Percentiles rank a stretch among this genome's conserved stretches.
Evolutionary conservation across 2,329 filamentous ascomycete species (phyloP).

Genomic region (Phaeosphaeriaceae sp.): DNA sequence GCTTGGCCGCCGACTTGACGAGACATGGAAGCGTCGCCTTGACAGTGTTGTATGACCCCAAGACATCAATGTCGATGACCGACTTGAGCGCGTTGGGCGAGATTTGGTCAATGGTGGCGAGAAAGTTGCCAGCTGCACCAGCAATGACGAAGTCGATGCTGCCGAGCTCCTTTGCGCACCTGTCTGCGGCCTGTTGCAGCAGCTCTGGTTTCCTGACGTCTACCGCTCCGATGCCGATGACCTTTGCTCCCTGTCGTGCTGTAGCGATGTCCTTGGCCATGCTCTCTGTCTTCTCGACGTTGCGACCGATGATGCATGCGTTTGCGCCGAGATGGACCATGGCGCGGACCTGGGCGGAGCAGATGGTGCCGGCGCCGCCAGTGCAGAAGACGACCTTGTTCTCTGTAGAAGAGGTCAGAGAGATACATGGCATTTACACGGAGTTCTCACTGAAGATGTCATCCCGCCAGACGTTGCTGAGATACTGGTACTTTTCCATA

Average conservation of each 20-base stretch:
- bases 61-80: constrained; percentile 94
- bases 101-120: constrained; percentile 82
- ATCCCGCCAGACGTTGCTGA: constrained; percentile 86
- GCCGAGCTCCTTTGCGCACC: constrained; percentile 82
- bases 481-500: constrained; percentile 73
- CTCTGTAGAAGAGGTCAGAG: constrained; percentile 56
- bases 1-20: constrained; percentile 71
- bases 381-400: constrained; percentile 94
- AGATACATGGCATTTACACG: neutral
- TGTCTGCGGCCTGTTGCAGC: constrained; percentile 76
- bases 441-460: constrained; percentile 75
- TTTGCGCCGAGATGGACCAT: constrained; percentile 90
- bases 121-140: constrained; percentile 94
- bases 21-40: constrained; percentile 90
- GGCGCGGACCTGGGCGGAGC: constrained; percentile 90
- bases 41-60: constrained; percentile 93
- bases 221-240: constrained; percentile 79
- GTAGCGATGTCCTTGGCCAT: constrained; percentile 84
- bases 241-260: constrained; percentile 78
- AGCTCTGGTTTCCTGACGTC: constrained; percentile 73
- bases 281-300: constrained; percentile 82
- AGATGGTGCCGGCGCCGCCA: constrained; percentile 91
- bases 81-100: constrained; percentile 90
- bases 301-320: constrained; percentile 92
- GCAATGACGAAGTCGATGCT: constrained; percentile 93